Conservation (phyloP, 441 rosid genomes). For the Euphorbia corollata region DNA sequence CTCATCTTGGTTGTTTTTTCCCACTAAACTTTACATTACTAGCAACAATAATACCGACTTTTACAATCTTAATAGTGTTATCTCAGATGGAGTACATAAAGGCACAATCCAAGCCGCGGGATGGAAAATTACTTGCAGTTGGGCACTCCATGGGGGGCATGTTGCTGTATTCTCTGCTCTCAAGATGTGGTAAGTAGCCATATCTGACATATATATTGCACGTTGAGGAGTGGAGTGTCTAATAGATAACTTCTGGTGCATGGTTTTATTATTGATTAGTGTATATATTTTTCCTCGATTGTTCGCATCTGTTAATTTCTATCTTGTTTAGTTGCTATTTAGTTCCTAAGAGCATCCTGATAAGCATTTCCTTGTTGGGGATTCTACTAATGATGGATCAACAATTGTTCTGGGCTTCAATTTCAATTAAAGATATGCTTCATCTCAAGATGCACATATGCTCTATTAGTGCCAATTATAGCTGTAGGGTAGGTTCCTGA, state of each 20-base stretch:
- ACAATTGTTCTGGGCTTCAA: background rate
- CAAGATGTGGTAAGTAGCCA: conserved; percentile 50
- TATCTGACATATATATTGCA: background rate
- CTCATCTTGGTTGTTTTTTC: conserved; percentile 2
- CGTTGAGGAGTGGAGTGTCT: conserved; percentile 7
- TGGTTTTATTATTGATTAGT: background rate
- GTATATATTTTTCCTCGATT: background rate
- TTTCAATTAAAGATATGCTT: background rate
- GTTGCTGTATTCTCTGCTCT: conserved; percentile 73
- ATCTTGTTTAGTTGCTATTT: conserved; percentile 5
- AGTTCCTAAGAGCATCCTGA: conserved; percentile 1
- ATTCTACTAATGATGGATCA: background rate
- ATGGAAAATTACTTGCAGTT: conserved; percentile 65
- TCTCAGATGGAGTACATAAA: conserved; percentile 74
- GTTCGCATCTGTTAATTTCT: background rate
- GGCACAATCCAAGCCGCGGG: conserved; percentile 45
- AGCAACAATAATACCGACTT: background rate
- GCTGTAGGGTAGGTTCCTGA: background rate
- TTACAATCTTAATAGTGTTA: conserved; percentile 1
- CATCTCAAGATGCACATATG: background rate
- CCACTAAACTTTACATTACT: background rate
- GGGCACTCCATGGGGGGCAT: conserved; percentile 99
- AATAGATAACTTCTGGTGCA: background rate
- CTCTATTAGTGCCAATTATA: background rate
- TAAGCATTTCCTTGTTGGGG: background rate